Evolutionary conservation across 192 early-diverging fungal genomes (phyloP), one percentile per base, ranked within the genome.

Genomic region (Helicostylum pulchrum): DNA sequence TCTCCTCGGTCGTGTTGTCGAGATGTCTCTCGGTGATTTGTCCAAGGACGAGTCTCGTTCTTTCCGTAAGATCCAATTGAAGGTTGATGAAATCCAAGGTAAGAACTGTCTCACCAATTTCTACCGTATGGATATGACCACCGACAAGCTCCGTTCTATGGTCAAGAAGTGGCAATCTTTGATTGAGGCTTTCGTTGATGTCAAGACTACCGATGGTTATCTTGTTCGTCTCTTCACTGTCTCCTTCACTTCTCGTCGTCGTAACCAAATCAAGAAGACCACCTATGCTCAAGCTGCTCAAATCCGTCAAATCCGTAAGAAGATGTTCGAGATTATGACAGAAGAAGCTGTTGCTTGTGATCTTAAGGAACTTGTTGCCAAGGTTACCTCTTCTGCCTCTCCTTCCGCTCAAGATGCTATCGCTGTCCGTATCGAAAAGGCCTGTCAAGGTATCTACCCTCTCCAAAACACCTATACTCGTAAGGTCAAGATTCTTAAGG

Each of bases 151-250:
- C 79, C 90, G 95, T 76, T 96, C 94, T 77, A 80, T 99, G 72
- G 90, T 99, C 73, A 93, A 93, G 89, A 99, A 99, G 91, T 95
- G 94, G 94, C 94, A 97, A 81, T 87, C 96, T 72, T 81, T 95
- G 64, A 94, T 98, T 59, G 95, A 99, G 89, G 94, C 94, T 64
- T 86, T 91, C 79, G 87, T 94, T 39, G 95, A 99, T 80, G 93
- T 98, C 86, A 99, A 99, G 91, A 99, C 97, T 81, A 95, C 97
- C 69, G 97, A 99, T 85, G 97, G 97, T 67, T 99, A 99, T 90
- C 83, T 97, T 61, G 78, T 99, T 77, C 95, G 97, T 76, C 83
- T 96, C 77, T 99, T 99, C 73, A 87, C 36, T 43, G 26, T 98
- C 74, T 94, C 88, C 64, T 98, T 98, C 90, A 99, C 96, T 83